Conservation (phyloP, 106 monocot genomes). For the Agapanthus africanus region DNA sequence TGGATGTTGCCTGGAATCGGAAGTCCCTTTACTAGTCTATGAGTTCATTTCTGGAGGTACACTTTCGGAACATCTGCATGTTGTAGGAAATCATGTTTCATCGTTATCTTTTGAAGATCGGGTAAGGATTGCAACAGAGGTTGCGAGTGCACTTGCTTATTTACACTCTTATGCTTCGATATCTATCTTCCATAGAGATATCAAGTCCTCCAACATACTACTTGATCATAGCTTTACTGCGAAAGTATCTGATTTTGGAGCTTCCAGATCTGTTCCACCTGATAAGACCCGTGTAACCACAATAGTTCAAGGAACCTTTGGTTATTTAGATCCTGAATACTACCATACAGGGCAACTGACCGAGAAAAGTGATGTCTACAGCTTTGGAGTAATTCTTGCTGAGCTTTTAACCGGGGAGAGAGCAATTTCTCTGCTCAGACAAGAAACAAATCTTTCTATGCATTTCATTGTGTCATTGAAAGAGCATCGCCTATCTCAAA, state of each 20-base stretch:
- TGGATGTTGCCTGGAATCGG: constrained; percentile 44
- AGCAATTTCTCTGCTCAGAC: constrained; percentile 5
- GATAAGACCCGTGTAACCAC: constrained; percentile 32
- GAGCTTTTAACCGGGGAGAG: constrained; percentile 20
- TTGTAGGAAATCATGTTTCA: not conserved
- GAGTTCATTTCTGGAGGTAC: constrained; percentile 43
- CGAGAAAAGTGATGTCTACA: constrained; percentile 52
- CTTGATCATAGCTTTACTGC: not conserved
- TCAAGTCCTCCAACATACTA: constrained; percentile 42
- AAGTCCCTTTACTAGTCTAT: constrained; percentile 48
- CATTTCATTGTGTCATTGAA: constrained; percentile 27
- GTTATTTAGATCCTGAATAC: constrained; percentile 46
- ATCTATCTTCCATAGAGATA: constrained; percentile 39
- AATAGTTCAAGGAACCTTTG: constrained; percentile 43
- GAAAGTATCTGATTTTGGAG: constrained; percentile 47
- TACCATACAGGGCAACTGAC: constrained; percentile 26
- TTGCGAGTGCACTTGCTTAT: constrained; percentile 33
- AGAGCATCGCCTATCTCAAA: constrained; percentile 9
- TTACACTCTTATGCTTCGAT: constrained; percentile 34
- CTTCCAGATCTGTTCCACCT: constrained; percentile 26
- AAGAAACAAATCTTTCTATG: constrained; percentile 27
- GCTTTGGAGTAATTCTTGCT: constrained; percentile 46
- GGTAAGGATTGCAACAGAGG: constrained; percentile 28
- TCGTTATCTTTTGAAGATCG: constrained; percentile 16
- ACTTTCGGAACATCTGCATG: constrained; percentile 13